Percentiles rank a stretch among this genome's conserved stretches.
Conservation (phyloP, 768 basidiomycete species). For the Boletus huronensis region DNA sequence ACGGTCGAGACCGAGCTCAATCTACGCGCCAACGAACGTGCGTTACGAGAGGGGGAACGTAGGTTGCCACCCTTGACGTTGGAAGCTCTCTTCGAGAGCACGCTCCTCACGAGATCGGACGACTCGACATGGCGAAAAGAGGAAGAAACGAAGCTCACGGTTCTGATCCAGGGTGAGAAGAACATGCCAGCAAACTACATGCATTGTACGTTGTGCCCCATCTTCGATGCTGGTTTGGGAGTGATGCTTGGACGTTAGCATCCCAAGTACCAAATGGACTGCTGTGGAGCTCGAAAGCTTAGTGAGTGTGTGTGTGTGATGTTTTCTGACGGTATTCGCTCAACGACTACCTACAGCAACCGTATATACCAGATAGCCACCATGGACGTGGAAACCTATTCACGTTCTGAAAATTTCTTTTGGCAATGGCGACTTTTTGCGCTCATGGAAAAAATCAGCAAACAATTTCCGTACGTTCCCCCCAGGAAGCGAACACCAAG, state of each 20-base stretch:
- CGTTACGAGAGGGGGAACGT: conserved; percentile 20
- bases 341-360: conserved; percentile 28
- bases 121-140: conserved; percentile 16
- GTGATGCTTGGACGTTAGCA: conserved; percentile 20
- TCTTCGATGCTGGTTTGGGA: not conserved
- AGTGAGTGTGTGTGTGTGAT: conserved; percentile 17
- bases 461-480: conserved; percentile 33
- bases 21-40: conserved; percentile 34
- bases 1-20: conserved; percentile 45
- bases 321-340: not conserved
- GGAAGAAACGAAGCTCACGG: conserved; percentile 30
- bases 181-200: conserved; percentile 40
- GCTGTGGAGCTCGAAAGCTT: conserved; percentile 28
- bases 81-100: conserved; percentile 29
- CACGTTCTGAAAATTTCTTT: conserved; percentile 46
- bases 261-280: conserved; percentile 29
- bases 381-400: conserved; percentile 44
- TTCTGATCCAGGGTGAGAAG: conserved; percentile 43
- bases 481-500: conserved; percentile 41
- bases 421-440: conserved; percentile 47
- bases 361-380: conserved; percentile 45
- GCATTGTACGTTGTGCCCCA: conserved; percentile 29
- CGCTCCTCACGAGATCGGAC: conserved; percentile 12
- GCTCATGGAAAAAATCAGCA: conserved; percentile 44
- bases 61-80: conserved; percentile 34